Evolutionary conservation across 805 yeast genomes (phyloP), one percentile per base, ranked within the genome.

Genomic region (Cyberlindnera mississippiensis): DNA sequence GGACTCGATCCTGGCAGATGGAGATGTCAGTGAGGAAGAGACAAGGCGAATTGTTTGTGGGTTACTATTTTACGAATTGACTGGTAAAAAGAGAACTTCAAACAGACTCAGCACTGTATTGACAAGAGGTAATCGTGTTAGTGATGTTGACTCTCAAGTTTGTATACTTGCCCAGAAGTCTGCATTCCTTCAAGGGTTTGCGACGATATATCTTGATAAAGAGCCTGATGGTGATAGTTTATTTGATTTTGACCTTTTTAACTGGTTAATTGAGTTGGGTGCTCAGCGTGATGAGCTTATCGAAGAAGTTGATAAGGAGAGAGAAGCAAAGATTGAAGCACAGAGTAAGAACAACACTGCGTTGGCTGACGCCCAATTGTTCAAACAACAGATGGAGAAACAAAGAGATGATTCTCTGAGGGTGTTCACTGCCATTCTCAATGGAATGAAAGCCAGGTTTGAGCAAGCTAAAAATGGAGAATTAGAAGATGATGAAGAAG

Each of bases 381-480:
- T 53, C 15, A 32, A 47, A 1, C 18, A 28, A 8, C 28, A 44
- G 16, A 28, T 45, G 32, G 24, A 33, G 17, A 27, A 12, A 9
- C 48, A 53, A 32, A 45, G 51, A 28, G 14, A 28, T 6, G 36
- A 20, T 14, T 52, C 49, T 19, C n/a, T 55, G 35, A 42, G 39
- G 30, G 41, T 57, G 1, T 51, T 50, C 31, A 50, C 59, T 0
- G 46, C 32, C 12, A 37, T 57, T 12, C 16, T 57, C 14, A 57
- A 56, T 37, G 48, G 50, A 13, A 44, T 53, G 41, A 56, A 57
- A 27, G 37, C 24, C 1, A 47, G 46, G 17, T 51, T 52, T 34
- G 22, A 29, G 6, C 41, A 38, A 20, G 31, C 53, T 1, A n/a
- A 47, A 5, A 35, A 35, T 4, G 60, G 59, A 1, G 57, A 53